Conservation (phyloP, 1,284 basidiomycete species). For the Afroboletus lepidellus region DNA sequence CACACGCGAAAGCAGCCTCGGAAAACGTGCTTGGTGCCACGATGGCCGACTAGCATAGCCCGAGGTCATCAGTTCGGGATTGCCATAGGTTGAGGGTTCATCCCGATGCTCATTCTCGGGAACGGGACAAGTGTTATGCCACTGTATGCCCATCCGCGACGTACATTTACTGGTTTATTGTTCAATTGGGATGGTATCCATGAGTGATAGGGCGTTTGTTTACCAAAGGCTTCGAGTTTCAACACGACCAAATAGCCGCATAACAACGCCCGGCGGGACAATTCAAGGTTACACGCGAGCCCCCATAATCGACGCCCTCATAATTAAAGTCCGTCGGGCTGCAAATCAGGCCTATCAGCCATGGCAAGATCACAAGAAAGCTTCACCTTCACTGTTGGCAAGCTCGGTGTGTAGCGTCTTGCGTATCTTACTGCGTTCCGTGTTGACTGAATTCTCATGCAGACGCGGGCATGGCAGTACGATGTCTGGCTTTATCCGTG, state of each 20-base stretch:
- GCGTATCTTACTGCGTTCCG: background rate
- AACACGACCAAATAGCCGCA: slow-evolving; percentile 29
- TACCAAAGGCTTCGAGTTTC: slow-evolving; percentile 24
- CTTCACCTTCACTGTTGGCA: slow-evolving; percentile 71
- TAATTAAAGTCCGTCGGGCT: slow-evolving; percentile 7
- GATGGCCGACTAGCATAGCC: too few species aligned
- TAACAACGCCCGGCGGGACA: slow-evolving; percentile 18
- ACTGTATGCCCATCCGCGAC: too few species aligned
- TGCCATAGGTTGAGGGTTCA: too few species aligned
- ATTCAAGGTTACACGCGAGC: background rate
- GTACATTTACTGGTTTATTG: too few species aligned
- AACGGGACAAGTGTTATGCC: too few species aligned
- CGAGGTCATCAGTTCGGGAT: too few species aligned
- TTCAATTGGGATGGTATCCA: too few species aligned
- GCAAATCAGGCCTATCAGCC: slow-evolving; percentile 5
- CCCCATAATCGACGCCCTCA: slow-evolving; percentile 1
- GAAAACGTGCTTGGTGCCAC: too few species aligned
- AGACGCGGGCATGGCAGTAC: slow-evolving; percentile 84
- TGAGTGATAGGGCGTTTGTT: slow-evolving; percentile 22
- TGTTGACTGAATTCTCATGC: slow-evolving; percentile 11
- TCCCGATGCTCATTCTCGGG: too few species aligned
- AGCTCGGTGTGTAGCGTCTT: slow-evolving; percentile 50
- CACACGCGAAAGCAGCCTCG: background rate
- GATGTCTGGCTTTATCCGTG: slow-evolving; percentile 5
- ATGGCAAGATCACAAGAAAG: slow-evolving; percentile 45